Percentiles rank a stretch among this genome's conserved stretches.
phyloP scores from a whole-genome alignment of 2,329 filamentous ascomycete genomes.

The Claviceps pazoutovae region DNA sequence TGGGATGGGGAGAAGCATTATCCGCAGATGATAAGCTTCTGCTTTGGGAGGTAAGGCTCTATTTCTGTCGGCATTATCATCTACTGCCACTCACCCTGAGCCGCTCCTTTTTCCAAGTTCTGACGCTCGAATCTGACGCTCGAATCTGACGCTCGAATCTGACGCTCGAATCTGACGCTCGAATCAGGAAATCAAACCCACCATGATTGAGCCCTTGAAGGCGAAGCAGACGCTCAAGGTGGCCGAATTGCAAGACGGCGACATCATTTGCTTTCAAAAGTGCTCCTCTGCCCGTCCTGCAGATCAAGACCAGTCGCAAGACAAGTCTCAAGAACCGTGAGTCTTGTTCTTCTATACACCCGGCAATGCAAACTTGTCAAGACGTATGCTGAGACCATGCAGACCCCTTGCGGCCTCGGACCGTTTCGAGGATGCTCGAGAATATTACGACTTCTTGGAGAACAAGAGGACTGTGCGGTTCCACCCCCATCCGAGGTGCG shows the following conservation, averaged over 20 bases:
- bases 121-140: constrained; percentile 2
- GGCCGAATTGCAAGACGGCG: constrained; percentile 91
- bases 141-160: constrained; percentile 2
- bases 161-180: constrained; percentile 2
- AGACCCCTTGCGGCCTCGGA: constrained; percentile 24
- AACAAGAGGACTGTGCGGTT: constrained; percentile 74
- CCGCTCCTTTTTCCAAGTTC: not conserved
- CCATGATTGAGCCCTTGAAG: constrained; percentile 93
- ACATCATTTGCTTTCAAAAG: constrained; percentile 89
- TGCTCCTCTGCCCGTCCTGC: constrained; percentile 33
- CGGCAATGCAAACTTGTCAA: no score
- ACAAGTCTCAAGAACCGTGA: constrained; percentile 20
- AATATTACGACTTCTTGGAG: constrained; percentile 87
- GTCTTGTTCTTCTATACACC: constrained; percentile 5
- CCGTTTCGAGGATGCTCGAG: constrained; percentile 55
- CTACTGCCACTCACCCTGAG: not conserved
- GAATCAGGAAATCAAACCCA: constrained; percentile 76
- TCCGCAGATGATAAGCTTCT: constrained; percentile 44
- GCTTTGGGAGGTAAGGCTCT: constrained; percentile 56
- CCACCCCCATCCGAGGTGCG: constrained; percentile 49
- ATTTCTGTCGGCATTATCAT: not conserved
- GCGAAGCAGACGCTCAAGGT: constrained; percentile 76
- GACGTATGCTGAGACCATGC: not conserved
- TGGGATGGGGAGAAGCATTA: constrained; percentile 73
- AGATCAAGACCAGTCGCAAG: constrained; percentile 15